phyloP scores from a whole-genome alignment of 2,329 filamentous ascomycete genomes.

The Pseudogymnoascus sp. region DNA sequence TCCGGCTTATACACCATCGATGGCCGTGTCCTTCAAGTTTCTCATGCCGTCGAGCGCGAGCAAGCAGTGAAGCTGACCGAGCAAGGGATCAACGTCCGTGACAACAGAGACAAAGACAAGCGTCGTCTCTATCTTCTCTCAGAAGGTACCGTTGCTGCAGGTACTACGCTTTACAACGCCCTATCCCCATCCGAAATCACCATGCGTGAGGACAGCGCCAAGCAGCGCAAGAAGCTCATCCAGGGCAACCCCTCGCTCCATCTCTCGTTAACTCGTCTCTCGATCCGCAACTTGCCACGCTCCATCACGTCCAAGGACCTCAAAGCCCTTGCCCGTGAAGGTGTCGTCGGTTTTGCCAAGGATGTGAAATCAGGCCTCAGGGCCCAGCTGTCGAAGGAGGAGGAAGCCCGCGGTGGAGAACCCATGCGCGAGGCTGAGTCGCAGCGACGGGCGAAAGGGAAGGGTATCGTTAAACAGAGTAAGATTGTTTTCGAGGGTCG shows the following conservation, averaged over 20 bases:
- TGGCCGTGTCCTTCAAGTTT: slow-evolving; percentile 75
- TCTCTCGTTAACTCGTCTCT: slow-evolving; percentile 80
- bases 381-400: slow-evolving; percentile 78
- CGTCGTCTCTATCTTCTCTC: slow-evolving; percentile 77
- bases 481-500: slow-evolving; percentile 90
- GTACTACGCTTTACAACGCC: slow-evolving; percentile 66
- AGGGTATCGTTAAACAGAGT: slow-evolving; percentile 78
- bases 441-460: slow-evolving; percentile 70
- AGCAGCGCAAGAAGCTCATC: slow-evolving; percentile 82
- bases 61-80: slow-evolving; percentile 71
- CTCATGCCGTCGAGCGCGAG: slow-evolving; percentile 74
- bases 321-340: slow-evolving; percentile 82
- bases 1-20: slow-evolving; percentile 84
- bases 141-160: slow-evolving; percentile 75
- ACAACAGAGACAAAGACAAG: slow-evolving; percentile 74
- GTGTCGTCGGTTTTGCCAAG: slow-evolving; percentile 86
- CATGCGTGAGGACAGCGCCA: slow-evolving; percentile 78
- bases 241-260: slow-evolving; percentile 86
- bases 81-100: slow-evolving; percentile 52
- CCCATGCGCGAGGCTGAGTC: slow-evolving; percentile 75
- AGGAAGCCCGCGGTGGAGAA: slow-evolving; percentile 69
- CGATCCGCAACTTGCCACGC: slow-evolving; percentile 82
- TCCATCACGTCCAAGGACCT: slow-evolving; percentile 77
- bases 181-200: slow-evolving; percentile 73
- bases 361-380: slow-evolving; percentile 76